Evolutionary conservation across 371 early-diverging fungal genomes (phyloP), one percentile per base, ranked within the genome.

Genomic region (Cladochytrium tenue): DNA sequence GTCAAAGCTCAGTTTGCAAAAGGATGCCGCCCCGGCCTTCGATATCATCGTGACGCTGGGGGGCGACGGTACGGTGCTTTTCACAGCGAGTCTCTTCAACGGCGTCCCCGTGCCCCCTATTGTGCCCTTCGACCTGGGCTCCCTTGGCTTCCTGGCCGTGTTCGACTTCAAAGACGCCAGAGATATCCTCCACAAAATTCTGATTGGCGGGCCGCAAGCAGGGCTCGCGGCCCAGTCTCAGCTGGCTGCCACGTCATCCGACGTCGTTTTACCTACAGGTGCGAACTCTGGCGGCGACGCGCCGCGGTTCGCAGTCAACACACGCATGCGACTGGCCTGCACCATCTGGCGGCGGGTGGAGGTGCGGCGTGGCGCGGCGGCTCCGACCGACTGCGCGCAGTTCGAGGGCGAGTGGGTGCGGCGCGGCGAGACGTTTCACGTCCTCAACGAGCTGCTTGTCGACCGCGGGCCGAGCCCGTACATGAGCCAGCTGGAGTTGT

Each of bases 1-100:
- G 43, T 43, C 43, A 43, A 43, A 7, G 43, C 43, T 20, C 43
- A 20, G 7, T 13, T 20, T 43, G 43, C 43, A 7, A 7, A 7
- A 13, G 43, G 43, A 13, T 7, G 13, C 43, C 7, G 20, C 7
- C 7, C 43, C 43, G 7, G 43, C 43, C 20, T 43, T 78, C 32
- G 80, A 80, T 58, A 66, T 80, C 32, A 92, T 94, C 34, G 85
- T 97, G 23, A 94, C 96, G 1, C 76, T 97, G 17, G 98, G 98
- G 33, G 98, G 98, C 32, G 98, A 97, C 76, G 98, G 98, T 15
- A 97, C 98, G 1, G 89, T 97, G 43, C 84, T 97, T 53, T 93
- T 93, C 69, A 81, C 93, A 0, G 89, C 93, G 1, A 91, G 92
- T 2, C 71, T 94, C 26, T 95, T 94, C 73, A 85, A 85, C 26